phyloP scores from a whole-genome alignment of 805 yeast species.

The Metschnikowia bowlesiae region DNA sequence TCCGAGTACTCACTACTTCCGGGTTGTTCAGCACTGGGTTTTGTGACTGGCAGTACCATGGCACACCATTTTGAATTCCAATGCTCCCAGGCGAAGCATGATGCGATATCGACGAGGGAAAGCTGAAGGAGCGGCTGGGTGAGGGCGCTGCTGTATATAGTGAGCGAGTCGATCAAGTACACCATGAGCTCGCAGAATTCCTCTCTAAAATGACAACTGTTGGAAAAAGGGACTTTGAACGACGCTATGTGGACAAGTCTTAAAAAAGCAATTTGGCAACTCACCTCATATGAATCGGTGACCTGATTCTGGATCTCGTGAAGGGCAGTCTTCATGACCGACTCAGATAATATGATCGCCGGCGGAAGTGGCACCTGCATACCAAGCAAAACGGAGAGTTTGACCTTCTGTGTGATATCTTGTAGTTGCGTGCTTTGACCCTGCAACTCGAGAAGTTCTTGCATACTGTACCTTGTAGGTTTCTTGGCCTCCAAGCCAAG shows the following conservation, averaged over 20 bases:
- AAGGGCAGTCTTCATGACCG: conserved; percentile 5
- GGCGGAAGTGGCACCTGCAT: conserved; percentile 2
- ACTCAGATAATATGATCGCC: neutral
- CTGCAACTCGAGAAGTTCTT: conserved; percentile 5
- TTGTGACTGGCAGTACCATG: conserved; percentile 4
- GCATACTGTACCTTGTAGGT: neutral
- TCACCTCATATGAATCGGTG: conserved; percentile 1
- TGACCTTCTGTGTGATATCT: conserved; percentile 3
- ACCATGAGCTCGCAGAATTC: conserved; percentile 11
- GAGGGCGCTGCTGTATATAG: conserved; percentile 4
- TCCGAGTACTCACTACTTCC: neutral
- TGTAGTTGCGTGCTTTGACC: neutral
- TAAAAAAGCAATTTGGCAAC: conserved; percentile 11
- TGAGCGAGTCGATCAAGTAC: conserved; percentile 7
- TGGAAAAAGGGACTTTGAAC: conserved; percentile 6
- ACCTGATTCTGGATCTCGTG: conserved; percentile 1
- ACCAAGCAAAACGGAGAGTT: conserved; percentile 9
- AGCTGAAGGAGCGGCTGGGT: conserved; percentile 8
- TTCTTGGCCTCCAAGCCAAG: neutral
- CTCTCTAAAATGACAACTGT: conserved; percentile 9
- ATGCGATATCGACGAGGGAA: conserved; percentile 10
- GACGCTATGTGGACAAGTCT: conserved; percentile 9
- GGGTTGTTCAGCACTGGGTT: neutral
- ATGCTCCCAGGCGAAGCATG: conserved; percentile 14
- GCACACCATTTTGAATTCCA: conserved; percentile 12